phyloP scores from a whole-genome alignment of 78 protist species.

The Cavenderia fasciculata region DNA sequence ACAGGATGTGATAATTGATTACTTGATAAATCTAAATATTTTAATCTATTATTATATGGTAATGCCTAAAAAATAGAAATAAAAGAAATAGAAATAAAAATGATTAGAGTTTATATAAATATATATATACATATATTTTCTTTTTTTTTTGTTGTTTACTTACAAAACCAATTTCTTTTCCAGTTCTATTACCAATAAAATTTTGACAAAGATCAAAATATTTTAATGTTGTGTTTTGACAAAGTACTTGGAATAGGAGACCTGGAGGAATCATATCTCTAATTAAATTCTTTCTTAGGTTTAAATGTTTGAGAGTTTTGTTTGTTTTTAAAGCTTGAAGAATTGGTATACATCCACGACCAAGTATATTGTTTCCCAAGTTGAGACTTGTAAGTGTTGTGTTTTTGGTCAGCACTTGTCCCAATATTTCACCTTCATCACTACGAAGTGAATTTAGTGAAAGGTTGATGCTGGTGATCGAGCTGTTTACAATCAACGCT shows the following conservation, averaged over 20 bases:
- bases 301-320: background rate
- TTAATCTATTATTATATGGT: too few relatives aligned
- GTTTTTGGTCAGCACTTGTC: background rate
- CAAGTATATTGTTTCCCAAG: background rate
- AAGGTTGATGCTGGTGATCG: background rate
- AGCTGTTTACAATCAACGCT: background rate
- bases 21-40: too few relatives aligned
- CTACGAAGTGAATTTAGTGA: background rate
- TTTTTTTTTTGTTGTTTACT: too few relatives aligned
- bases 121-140: too few relatives aligned
- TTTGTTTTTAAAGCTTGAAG: background rate
- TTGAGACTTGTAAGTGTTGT: background rate
- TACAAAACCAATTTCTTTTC: slow-evolving; percentile 11
- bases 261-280: background rate
- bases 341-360: background rate
- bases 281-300: background rate
- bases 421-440: background rate
- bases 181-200: background rate
- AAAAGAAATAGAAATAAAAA: too few relatives aligned
- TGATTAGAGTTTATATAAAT: too few relatives aligned
- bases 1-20: too few relatives aligned
- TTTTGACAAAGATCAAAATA: background rate
- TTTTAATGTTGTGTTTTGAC: background rate
- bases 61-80: too few relatives aligned
- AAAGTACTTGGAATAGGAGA: background rate